These are phyloP conservation scores for Kurtzmaniella fragi DNA, from an alignment of 805 yeast genomes.

Conservation along the genomic window DNA sequence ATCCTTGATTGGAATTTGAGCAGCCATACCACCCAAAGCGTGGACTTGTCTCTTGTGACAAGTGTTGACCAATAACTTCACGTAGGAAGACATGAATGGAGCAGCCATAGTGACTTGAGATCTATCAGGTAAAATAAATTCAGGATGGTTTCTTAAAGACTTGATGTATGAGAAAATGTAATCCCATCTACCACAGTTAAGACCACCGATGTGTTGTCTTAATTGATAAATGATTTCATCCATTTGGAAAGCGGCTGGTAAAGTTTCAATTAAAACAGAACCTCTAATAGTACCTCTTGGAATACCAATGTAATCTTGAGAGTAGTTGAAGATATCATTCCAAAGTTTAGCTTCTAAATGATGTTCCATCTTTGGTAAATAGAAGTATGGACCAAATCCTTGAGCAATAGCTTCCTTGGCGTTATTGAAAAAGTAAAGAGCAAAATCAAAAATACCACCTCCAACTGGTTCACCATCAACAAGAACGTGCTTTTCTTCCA, in stretches of 20 bases:
- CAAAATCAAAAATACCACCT: conserved; percentile 77
- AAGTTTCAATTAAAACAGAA: conserved; percentile 16
- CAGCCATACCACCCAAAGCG: conserved; percentile 23
- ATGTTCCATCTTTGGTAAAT: conserved; percentile 18
- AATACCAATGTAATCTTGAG: conserved; percentile 14
- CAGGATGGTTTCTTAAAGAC: conserved; percentile 12
- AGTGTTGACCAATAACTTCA: conserved; percentile 13
- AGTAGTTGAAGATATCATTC: conserved; percentile 16
- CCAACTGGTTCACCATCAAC: conserved; percentile 74
- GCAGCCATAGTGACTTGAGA: conserved; percentile 16
- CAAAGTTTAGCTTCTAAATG: conserved; percentile 18
- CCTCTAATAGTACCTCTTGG: conserved; percentile 17
- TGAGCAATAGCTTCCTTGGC: conserved; percentile 10
- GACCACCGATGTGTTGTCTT: conserved; percentile 14
- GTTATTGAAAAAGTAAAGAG: conserved; percentile 49
- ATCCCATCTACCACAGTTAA: conserved; percentile 22
- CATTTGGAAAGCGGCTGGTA: conserved; percentile 20
- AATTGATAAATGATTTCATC: conserved; percentile 19
- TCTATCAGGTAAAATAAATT: conserved; percentile 15
- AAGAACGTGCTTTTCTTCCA: conserved; percentile 65
- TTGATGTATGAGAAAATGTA: conserved; percentile 17
- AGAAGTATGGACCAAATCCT: conserved; percentile 17
- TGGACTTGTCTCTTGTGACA: conserved; percentile 19
- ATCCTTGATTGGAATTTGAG: conserved; percentile 19
- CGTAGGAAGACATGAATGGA: conserved; percentile 16